phyloP scores from a whole-genome alignment of 352 stramenopile species.

The Globisporangium iwayamae region DNA sequence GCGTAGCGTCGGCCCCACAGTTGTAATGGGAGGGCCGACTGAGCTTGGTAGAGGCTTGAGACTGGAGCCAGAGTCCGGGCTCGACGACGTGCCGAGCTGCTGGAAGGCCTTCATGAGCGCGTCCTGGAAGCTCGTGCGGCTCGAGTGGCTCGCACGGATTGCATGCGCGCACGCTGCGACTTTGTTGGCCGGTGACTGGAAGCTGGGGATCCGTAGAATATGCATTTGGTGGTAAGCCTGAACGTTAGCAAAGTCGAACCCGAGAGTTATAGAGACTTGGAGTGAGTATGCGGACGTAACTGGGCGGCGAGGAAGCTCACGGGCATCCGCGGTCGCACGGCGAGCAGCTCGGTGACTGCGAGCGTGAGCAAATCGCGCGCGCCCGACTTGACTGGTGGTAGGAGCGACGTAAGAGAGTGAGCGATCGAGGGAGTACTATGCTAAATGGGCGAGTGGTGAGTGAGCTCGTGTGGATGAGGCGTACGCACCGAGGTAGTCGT shows the following conservation, averaged over 20 bases:
- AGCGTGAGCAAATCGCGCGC: constrained; percentile 11
- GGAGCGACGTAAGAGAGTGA: not conserved
- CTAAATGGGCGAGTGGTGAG: not conserved
- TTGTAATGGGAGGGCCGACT: not conserved
- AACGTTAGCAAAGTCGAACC: too few relatives aligned
- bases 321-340: constrained; percentile 5
- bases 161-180: not conserved
- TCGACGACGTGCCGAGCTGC: not conserved
- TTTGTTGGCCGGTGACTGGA: constrained; percentile 13
- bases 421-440: not conserved
- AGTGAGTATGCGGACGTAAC: not conserved
- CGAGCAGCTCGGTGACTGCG: constrained; percentile 12
- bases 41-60: not conserved
- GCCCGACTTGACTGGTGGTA: constrained; percentile 9
- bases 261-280: too few relatives aligned
- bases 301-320: constrained; percentile 15
- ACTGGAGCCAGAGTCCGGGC: not conserved
- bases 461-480: not conserved
- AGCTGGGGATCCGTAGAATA: not conserved
- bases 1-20: not conserved
- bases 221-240: too few relatives aligned
- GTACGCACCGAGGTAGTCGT: constrained; percentile 14
- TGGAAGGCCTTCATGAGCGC: constrained; percentile 7
- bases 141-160: constrained; percentile 6
- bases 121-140: constrained; percentile 7